Conservation (phyloP, 441 rosid genomes). For the Erodium moschatum region DNA sequence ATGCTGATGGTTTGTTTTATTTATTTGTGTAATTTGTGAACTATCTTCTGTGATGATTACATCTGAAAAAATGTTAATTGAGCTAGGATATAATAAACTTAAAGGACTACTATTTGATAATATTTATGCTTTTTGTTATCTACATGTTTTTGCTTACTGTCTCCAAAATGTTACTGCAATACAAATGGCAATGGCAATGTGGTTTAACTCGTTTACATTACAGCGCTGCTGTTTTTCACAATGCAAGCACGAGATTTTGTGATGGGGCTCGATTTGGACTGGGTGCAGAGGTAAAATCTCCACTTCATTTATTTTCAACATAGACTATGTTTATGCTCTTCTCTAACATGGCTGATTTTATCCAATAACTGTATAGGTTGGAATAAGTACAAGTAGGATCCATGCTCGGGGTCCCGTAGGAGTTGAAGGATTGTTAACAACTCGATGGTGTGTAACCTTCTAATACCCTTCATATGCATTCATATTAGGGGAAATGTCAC, state of each 20-base stretch:
- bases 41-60: no score
- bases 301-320: conserved; percentile 1
- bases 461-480: not conserved
- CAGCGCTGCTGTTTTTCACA: conserved; percentile 99
- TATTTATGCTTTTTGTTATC: no score
- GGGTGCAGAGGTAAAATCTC: conserved; percentile 80
- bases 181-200: not conserved
- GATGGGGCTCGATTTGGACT: conserved; percentile 94
- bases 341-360: not conserved
- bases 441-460: conserved; percentile 59
- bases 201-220: conserved; percentile 9
- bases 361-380: conserved; percentile 44
- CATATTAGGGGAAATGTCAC: not conserved
- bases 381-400: conserved; percentile 91
- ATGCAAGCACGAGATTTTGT: conserved; percentile 89
- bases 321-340: not conserved
- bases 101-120: no score
- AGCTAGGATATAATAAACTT: no score
- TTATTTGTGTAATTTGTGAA: no score
- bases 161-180: not conserved
- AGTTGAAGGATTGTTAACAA: conserved; percentile 88
- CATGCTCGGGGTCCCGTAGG: conserved; percentile 99
- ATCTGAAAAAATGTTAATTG: no score
- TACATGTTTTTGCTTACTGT: no score
- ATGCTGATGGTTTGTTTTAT: no score